Percentiles rank a stretch among this genome's conserved stretches.
phyloP scores from a whole-genome alignment of 2,329 filamentous ascomycete genomes.

The Cryphonectria naterciae region DNA sequence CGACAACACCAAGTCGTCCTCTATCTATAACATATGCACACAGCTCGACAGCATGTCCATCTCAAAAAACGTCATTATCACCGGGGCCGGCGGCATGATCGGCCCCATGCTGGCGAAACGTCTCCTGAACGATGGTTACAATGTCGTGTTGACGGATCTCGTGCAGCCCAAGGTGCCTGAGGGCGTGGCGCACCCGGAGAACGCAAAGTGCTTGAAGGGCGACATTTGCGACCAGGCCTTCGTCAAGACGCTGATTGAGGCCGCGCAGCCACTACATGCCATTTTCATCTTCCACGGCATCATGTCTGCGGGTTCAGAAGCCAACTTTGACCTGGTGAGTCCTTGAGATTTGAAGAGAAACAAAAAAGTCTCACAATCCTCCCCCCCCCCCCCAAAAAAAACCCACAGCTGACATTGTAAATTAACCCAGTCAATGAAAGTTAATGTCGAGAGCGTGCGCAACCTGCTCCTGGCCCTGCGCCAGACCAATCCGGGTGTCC shows the following conservation, averaged over 20 bases:
- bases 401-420: neutral
- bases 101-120: slow-evolving; percentile 44
- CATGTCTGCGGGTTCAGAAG: slow-evolving; percentile 68
- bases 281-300: slow-evolving; percentile 69
- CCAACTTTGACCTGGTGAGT: slow-evolving; percentile 55
- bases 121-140: slow-evolving; percentile 46
- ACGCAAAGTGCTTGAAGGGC: slow-evolving; percentile 53
- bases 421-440: slow-evolving; percentile 48
- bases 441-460: slow-evolving; percentile 65
- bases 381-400: too few relatives aligned
- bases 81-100: slow-evolving; percentile 41
- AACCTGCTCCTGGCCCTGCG: slow-evolving; percentile 54
- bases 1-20: neutral
- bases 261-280: slow-evolving; percentile 52
- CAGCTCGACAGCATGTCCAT: slow-evolving; percentile 10
- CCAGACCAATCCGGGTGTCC: slow-evolving; percentile 53
- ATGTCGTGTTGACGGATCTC: slow-evolving; percentile 56
- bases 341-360: too few relatives aligned
- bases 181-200: slow-evolving; percentile 51
- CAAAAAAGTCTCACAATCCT: too few relatives aligned
- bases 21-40: neutral
- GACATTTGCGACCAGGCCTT: slow-evolving; percentile 48
- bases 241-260: slow-evolving; percentile 46
- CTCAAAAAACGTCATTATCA: slow-evolving; percentile 39
- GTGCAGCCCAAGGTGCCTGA: slow-evolving; percentile 54